These are phyloP conservation scores for Plantago rigida DNA, from an alignment of 305 asterid genomes.

Conservation along the genomic window DNA sequence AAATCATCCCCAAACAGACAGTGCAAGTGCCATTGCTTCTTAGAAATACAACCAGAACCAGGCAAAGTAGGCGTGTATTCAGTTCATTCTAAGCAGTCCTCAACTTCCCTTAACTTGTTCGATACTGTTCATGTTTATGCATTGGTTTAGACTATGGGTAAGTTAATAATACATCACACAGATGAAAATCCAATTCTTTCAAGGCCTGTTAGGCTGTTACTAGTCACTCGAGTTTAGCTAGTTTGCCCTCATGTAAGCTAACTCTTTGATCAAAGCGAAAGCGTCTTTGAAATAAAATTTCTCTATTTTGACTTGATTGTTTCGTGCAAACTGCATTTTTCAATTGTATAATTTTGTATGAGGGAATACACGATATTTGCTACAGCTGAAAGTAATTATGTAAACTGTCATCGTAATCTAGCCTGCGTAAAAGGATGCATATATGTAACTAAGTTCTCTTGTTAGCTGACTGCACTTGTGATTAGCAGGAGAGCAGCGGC, in stretches of 20 bases:
- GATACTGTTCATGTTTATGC: not conserved
- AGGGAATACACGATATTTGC: not conserved
- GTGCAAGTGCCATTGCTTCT: slow-evolving; percentile 21
- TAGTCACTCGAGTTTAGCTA: not conserved
- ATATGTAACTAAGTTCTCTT: not conserved
- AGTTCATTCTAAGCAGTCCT: slow-evolving; percentile 1
- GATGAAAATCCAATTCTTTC: slow-evolving; percentile 1
- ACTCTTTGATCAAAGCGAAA: no score
- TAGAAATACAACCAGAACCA: slow-evolving; percentile 2
- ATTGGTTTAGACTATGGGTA: not conserved
- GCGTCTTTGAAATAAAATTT: no score
- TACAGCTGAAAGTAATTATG: not conserved
- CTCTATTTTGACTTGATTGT: no score
- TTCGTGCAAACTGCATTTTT: no score
- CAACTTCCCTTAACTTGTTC: not conserved
- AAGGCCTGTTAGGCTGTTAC: not conserved
- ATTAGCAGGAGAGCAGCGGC: not conserved
- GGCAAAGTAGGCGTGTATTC: not conserved
- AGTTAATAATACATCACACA: not conserved
- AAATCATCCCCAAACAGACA: slow-evolving; percentile 20
- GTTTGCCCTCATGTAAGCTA: not conserved
- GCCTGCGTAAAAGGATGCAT: not conserved
- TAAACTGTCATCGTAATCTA: not conserved
- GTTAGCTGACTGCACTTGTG: not conserved
- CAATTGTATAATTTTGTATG: no score